Evolutionary conservation across 1,284 basidiomycete species (phyloP), one percentile per base, ranked within the genome.

Genomic region (Cryptococcus hybrid): DNA sequence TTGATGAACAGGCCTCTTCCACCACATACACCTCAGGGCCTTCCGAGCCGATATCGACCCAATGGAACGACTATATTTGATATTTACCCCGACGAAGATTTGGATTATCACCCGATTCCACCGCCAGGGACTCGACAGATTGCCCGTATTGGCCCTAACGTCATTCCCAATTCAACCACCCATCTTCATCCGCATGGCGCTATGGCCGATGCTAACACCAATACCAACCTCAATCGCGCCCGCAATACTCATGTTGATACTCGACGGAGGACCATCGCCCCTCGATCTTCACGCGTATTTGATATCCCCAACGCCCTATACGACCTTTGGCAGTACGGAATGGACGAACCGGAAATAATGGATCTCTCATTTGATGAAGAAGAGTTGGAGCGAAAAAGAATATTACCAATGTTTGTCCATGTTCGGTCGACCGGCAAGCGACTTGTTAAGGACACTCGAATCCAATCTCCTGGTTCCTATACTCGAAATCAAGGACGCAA

Each of bases 71-170:
- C 50, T 3, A 51, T 51, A 36, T 51, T 51, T 39, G 50, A 51
- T 18, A 40, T 51, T 8, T 51, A 51, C 12, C 50, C 50, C 5
- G 50, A 51, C 37, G 50, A 51, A 42, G 50, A 51, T n/a, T 34
- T 51, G n/a, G 50, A 51, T 18, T 51, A 51, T 12, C 50, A 51
- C 37, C 50, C 50, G 3, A 42, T 15, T 12, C 40, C 40, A 3
- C 40, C 40, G 11, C 15, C 15, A 12, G 3, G 12, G 11, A 42
- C 40, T 12, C 40, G 5, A 42, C 12, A 4, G 11, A 12, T 5
- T 11, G 5, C 40, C 40, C 30, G 4, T 30, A 3, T 30, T 30
- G 30, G 30, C 30, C 40, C 40, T 11, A 42, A 42, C 15, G 3
- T 34, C 7, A 18, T 35, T 35, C 13, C 34, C 7, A 48, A 13